Percentiles rank a stretch among this genome's conserved stretches.
These are phyloP conservation scores for Linum trigynum DNA, from an alignment of 345 rosid species.

Conservation along the genomic window DNA sequence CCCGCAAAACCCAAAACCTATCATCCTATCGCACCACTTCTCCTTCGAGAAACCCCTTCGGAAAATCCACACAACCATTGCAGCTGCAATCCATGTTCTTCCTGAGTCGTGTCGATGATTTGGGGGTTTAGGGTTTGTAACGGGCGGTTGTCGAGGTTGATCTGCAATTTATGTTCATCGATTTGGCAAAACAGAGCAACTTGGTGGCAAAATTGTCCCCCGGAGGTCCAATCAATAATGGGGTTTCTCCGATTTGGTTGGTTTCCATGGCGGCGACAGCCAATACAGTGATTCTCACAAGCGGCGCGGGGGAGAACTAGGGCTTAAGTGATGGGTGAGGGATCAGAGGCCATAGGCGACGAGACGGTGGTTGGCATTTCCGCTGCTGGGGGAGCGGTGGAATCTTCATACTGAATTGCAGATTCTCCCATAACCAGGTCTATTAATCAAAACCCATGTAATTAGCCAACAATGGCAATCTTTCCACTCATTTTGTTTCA, in stretches of 20 bases:
- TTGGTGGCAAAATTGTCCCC: conserved; percentile 44
- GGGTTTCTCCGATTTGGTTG: conserved; percentile 31
- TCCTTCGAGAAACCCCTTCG: conserved; percentile 52
- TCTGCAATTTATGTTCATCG: conserved; percentile 54
- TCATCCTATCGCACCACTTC: conserved; percentile 76
- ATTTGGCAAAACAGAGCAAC: conserved; percentile 56
- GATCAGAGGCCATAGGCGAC: conserved; percentile 71
- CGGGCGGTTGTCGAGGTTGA: conserved; percentile 39
- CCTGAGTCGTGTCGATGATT: conserved; percentile 31
- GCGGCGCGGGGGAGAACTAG: conserved; percentile 31
- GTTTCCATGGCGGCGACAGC: conserved; percentile 22
- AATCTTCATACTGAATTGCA: too few relatives aligned
- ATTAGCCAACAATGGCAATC: too few relatives aligned
- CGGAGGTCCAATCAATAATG: conserved; percentile 64
- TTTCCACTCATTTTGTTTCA: too few relatives aligned
- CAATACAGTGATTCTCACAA: conserved; percentile 49
- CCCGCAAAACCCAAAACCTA: conserved; percentile 35
- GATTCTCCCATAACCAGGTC: too few relatives aligned
- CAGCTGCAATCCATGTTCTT: conserved; percentile 53
- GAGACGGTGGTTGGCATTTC: conserved; percentile 76
- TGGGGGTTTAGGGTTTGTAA: conserved; percentile 32
- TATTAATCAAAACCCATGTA: too few relatives aligned
- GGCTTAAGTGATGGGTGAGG: conserved; percentile 41
- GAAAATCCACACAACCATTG: conserved; percentile 46
- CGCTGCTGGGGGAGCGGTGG: conserved; percentile 44